Evolutionary conservation across 2,329 filamentous ascomycete species (phyloP), one percentile per base, ranked within the genome.

Genomic region (Aureobasidium subglaciale): DNA sequence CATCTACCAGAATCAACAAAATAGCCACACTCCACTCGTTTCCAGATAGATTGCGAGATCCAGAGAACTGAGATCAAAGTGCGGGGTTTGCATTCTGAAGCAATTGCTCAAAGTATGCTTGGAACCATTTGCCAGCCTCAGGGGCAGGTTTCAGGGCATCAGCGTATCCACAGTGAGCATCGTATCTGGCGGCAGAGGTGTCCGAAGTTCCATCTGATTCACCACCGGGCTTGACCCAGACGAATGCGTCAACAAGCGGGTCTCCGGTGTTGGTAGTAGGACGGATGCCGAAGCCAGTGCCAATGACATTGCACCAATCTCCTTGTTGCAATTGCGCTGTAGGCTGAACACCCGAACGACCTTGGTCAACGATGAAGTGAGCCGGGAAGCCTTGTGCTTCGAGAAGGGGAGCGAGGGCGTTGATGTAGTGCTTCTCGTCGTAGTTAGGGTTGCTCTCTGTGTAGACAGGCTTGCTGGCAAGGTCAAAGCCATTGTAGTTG

Each of bases 161-260:
- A 1, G 35, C 49, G 4, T 53, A 69, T 25, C 81, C 81, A 59
- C 82, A 84, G 68, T 79, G 71, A 48, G 68, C 68, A 64, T 83
- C 79, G 18, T 53, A 53, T 42, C 49, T 53, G 16, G 49, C 11
- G 18, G 46, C 40, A 11, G 54, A 13, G 13, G 48, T 27, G 30
- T 56, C 45, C 11, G 46, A 56, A 16, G 57, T 56, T 20, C 57
- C 57, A 57, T 79, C 77, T 55, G 71, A 73, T 66, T 79, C 77
- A 54, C 76, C 77, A 60, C 84, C 84, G 4, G 84, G 84, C 77
- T 87, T 87, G 62, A 86, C 73, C 84, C 84, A 87, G 56, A 86
- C 84, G 61, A 87, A 84, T 37, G 84, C 82, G 66, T 87, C 85
- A 30, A 79, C 73, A 16, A 84, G 71, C 1, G 70, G 65, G 59